Percentiles rank a stretch among this genome's conserved stretches.
Conservation (phyloP, 805 yeast species). For the Wickerhamiella siamensis region DNA sequence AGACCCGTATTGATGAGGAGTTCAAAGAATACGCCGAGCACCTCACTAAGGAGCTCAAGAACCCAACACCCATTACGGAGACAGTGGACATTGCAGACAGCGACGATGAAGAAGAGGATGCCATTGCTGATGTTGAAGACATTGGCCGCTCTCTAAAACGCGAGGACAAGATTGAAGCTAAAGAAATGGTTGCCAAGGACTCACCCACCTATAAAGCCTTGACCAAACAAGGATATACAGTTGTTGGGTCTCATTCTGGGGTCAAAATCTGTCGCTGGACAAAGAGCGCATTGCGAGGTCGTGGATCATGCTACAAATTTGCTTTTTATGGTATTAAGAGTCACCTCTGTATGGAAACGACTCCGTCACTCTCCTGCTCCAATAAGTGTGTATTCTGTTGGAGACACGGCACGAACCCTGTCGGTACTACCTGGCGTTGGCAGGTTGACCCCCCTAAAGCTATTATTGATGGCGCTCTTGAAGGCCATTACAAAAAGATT, state of each 20-base stretch:
- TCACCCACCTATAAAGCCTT: slow-evolving; percentile 80
- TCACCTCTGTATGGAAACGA: slow-evolving; percentile 90
- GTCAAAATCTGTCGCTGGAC: slow-evolving; percentile 96
- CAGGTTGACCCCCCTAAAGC: slow-evolving; percentile 81
- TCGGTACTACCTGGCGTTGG: slow-evolving; percentile 94
- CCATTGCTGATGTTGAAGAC: slow-evolving; percentile 75
- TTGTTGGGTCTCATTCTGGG: slow-evolving; percentile 89
- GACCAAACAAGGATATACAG: slow-evolving; percentile 86
- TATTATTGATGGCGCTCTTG: slow-evolving; percentile 70
- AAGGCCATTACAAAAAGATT: slow-evolving; percentile 81
- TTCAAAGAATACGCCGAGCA: slow-evolving; percentile 54
- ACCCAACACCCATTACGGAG: slow-evolving; percentile 46
- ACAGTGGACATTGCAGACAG: slow-evolving; percentile 42
- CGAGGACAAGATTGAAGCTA: slow-evolving; percentile 25
- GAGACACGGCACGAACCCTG: slow-evolving; percentile 96
- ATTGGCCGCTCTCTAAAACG: slow-evolving; percentile 45
- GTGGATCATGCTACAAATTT: slow-evolving; percentile 87
- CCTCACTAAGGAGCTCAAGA: slow-evolving; percentile 46
- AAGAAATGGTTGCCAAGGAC: slow-evolving; percentile 79
- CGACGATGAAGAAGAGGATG: slow-evolving; percentile 35
- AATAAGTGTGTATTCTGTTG: slow-evolving; percentile 94
- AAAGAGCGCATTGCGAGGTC: slow-evolving; percentile 80
- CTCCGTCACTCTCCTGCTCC: slow-evolving; percentile 86
- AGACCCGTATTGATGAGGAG: slow-evolving; percentile 39
- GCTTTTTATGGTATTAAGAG: slow-evolving; percentile 85